A percentile compares a stretch with the other conserved stretches of the same genome.
Evolutionary conservation across 768 basidiomycete genomes (phyloP).

Genomic region (Hygrophoropsis aurantiaca): DNA sequence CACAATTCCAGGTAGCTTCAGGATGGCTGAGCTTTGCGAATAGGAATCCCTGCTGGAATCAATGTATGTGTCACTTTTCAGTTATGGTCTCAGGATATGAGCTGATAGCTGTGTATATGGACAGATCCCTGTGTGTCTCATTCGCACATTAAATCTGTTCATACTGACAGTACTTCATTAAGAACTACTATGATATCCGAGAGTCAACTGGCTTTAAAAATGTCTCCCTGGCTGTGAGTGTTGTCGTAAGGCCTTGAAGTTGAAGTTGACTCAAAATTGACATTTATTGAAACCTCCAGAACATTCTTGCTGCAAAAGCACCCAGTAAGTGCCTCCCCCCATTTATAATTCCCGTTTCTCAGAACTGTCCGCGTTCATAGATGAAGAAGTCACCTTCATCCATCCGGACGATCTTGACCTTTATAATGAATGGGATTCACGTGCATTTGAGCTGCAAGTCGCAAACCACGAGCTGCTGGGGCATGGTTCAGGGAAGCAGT

Average conservation of each 20-base stretch:
- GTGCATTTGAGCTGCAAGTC: conserved; percentile 84
- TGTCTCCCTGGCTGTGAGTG: conserved; percentile 72
- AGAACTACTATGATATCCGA: conserved; percentile 84
- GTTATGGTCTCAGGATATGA: not conserved
- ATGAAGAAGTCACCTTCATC: conserved; percentile 79
- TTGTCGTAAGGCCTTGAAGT: not conserved
- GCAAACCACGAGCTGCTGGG: conserved; percentile 90
- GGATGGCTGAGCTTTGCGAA: conserved; percentile 2
- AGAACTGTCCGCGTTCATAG: conserved; percentile 30
- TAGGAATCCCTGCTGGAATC: conserved; percentile 85
- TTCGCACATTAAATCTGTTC: not conserved
- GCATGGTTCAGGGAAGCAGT: conserved; percentile 82
- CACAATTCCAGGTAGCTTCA: not conserved
- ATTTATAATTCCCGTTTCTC: not conserved
- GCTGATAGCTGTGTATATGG: not conserved
- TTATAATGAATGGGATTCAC: conserved; percentile 76
- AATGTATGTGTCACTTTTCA: conserved; percentile 50
- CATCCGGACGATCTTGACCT: conserved; percentile 74
- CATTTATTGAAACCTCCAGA: conserved; percentile 40
- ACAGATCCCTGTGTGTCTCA: conserved; percentile 62
- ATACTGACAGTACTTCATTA: not conserved
- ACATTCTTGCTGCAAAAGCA: conserved; percentile 85
- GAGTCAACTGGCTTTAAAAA: conserved; percentile 88
- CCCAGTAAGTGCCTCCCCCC: conserved; percentile 51
- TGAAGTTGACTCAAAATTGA: not conserved